A percentile compares a stretch with the other conserved stretches of the same genome.
phyloP scores from a whole-genome alignment of 2,329 filamentous ascomycete species.

The Cladosporium sp. region DNA sequence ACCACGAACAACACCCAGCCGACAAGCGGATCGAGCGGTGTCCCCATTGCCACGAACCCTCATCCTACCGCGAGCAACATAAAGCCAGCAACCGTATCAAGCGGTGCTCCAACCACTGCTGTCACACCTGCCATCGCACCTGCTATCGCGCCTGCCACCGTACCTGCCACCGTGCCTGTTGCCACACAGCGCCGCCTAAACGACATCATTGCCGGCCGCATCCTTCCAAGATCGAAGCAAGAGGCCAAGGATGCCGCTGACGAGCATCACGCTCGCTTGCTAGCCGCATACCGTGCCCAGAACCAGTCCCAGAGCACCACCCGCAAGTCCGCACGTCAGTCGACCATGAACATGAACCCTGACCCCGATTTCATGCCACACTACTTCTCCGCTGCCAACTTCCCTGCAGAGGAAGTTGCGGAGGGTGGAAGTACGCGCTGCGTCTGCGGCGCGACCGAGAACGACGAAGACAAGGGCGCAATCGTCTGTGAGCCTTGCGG shows the following conservation, averaged over 20 bases:
- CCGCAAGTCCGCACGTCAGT: not conserved
- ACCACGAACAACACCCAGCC: not conserved
- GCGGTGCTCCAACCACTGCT: not conserved
- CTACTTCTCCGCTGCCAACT: slow-evolving; percentile 29
- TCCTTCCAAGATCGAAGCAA: slow-evolving; percentile 25
- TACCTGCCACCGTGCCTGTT: too few species aligned
- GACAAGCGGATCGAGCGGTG: not conserved
- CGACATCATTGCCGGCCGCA: slow-evolving; percentile 28
- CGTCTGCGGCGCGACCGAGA: slow-evolving; percentile 30
- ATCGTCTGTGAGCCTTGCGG: slow-evolving; percentile 31
- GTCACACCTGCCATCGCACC: not conserved
- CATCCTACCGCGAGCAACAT: not conserved
- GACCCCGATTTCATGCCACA: slow-evolving; percentile 33
- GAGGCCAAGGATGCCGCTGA: slow-evolving; percentile 28
- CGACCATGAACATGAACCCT: slow-evolving; percentile 1
- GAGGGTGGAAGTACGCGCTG: slow-evolving; percentile 31
- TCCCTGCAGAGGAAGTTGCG: slow-evolving; percentile 21
- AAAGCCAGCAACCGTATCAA: not conserved
- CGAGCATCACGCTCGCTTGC: slow-evolving; percentile 26
- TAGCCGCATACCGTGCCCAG: slow-evolving; percentile 18
- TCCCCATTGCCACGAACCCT: not conserved
- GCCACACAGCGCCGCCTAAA: slow-evolving; percentile 18
- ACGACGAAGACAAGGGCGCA: slow-evolving; percentile 27
- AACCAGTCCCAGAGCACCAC: not conserved
- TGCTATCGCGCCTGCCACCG: not conserved